These are phyloP conservation scores for Ustilago nuda DNA, from an alignment of 1,284 basidiomycete species.

Conservation along the genomic window DNA sequence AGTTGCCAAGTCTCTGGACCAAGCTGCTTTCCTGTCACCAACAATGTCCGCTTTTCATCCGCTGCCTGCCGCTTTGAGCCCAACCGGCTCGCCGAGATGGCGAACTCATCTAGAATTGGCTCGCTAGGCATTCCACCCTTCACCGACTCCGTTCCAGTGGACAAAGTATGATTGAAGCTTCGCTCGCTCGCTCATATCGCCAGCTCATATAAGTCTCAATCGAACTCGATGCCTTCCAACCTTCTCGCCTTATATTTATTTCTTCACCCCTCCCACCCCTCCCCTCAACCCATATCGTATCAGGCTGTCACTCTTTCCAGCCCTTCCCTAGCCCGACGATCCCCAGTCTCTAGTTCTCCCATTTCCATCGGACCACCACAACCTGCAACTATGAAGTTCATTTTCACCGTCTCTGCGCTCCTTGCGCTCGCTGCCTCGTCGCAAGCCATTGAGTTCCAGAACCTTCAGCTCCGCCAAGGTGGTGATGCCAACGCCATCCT, in stretches of 20 bases:
- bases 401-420: slow-evolving; percentile 22
- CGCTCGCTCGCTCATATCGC: background rate
- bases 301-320: slow-evolving; percentile 50
- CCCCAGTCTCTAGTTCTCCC: background rate
- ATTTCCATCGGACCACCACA: background rate
- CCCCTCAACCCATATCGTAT: slow-evolving; percentile 6
- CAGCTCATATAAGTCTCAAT: slow-evolving; percentile 31
- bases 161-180: background rate
- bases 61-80: slow-evolving; percentile 1
- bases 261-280: slow-evolving; percentile 12
- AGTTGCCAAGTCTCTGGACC: slow-evolving; percentile 15
- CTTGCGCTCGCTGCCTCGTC: slow-evolving; percentile 23
- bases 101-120: background rate
- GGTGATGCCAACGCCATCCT: slow-evolving; percentile 47
- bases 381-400: slow-evolving; percentile 33
- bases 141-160: background rate
- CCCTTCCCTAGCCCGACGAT: slow-evolving; percentile 14
- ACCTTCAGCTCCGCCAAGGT: slow-evolving; percentile 41
- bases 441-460: slow-evolving; percentile 29
- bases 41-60: background rate
- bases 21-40: slow-evolving; percentile 13
- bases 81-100: background rate
- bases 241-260: slow-evolving; percentile 6
- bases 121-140: background rate
- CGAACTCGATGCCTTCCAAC: background rate